A percentile compares a stretch with the other conserved stretches of the same genome.
Evolutionary conservation across 2,329 filamentous ascomycete genomes (phyloP).

Genomic region (Ophiocordyceps australis): DNA sequence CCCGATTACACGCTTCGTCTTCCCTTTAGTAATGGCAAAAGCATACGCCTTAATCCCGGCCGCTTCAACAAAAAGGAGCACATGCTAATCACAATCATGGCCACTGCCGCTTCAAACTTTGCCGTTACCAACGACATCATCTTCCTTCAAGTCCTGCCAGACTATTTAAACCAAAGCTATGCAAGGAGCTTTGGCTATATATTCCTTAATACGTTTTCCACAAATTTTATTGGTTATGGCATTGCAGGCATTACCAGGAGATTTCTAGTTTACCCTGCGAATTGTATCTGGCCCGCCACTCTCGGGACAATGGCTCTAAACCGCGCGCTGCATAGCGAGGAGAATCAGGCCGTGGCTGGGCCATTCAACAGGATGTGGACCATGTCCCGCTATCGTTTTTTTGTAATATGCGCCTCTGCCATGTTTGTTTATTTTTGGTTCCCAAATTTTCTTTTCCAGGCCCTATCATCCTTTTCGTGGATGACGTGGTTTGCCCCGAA

Average conservation of each 20-base stretch:
- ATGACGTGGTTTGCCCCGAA: slow-evolving; percentile 32
- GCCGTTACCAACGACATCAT: slow-evolving; percentile 31
- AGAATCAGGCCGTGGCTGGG: slow-evolving; percentile 8
- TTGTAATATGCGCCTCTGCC: slow-evolving; percentile 19
- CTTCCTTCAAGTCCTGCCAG: slow-evolving; percentile 27
- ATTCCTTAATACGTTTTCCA: slow-evolving; percentile 27
- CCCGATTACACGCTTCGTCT: slow-evolving; percentile 22
- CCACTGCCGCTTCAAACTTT: slow-evolving; percentile 27
- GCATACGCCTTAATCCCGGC: slow-evolving; percentile 25
- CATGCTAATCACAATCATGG: slow-evolving; percentile 36
- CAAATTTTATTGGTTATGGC: slow-evolving; percentile 37
- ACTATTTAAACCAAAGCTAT: slow-evolving; percentile 31
- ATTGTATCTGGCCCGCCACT: slow-evolving; percentile 33
- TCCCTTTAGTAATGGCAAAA: slow-evolving; percentile 13
- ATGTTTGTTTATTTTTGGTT: slow-evolving; percentile 39
- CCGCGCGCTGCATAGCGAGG: slow-evolving; percentile 25
- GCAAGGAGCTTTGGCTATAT: slow-evolving; percentile 29
- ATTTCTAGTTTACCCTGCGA: slow-evolving; percentile 32
- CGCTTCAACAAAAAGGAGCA: slow-evolving; percentile 37
- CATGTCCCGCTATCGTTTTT: slow-evolving; percentile 27
- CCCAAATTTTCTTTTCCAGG: slow-evolving; percentile 29
- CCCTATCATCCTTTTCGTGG: slow-evolving; percentile 29
- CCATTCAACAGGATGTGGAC: slow-evolving; percentile 16
- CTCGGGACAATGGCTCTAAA: slow-evolving; percentile 31
- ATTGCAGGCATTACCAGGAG: slow-evolving; percentile 28